phyloP scores from a whole-genome alignment of 2,329 filamentous ascomycete genomes.

The Cladosporium austrohemisphaericum region DNA sequence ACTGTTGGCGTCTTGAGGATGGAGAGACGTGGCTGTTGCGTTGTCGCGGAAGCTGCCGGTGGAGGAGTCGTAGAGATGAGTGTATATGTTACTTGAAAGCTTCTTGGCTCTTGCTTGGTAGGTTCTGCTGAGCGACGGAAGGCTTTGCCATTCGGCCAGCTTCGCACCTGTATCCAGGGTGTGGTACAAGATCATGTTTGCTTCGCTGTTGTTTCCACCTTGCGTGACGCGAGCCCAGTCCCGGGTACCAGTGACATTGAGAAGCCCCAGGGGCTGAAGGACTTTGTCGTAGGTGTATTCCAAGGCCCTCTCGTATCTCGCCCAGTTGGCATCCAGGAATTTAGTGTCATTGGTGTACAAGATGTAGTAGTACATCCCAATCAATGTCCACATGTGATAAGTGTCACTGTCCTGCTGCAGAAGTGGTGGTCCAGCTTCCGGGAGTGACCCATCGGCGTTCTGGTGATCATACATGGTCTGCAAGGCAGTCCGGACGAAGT shows the following conservation, averaged over 20 bases:
- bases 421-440: slow-evolving; percentile 40
- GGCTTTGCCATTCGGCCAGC: slow-evolving; percentile 39
- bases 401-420: slow-evolving; percentile 39
- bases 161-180: slow-evolving; percentile 53
- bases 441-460: slow-evolving; percentile 37
- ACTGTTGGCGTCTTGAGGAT: slow-evolving; percentile 46
- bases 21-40: slow-evolving; percentile 38
- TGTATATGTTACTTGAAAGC: slow-evolving; percentile 5
- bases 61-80: slow-evolving; percentile 23
- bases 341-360: slow-evolving; percentile 35
- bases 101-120: slow-evolving; percentile 51
- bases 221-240: slow-evolving; percentile 52
- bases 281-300: slow-evolving; percentile 42
- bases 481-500: slow-evolving; percentile 47
- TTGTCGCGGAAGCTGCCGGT: slow-evolving; percentile 35
- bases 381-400: slow-evolving; percentile 52
- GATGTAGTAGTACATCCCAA: slow-evolving; percentile 46
- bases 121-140: slow-evolving; percentile 43
- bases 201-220: slow-evolving; percentile 48
- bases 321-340: slow-evolving; percentile 43
- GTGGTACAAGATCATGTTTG: slow-evolving; percentile 47
- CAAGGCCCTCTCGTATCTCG: slow-evolving; percentile 42
- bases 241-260: slow-evolving; percentile 43
- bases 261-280: slow-evolving; percentile 39
- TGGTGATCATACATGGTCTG: slow-evolving; percentile 47